Evolutionary conservation across 768 basidiomycete genomes (phyloP).

Genomic region (Lentinula detonsa): DNA sequence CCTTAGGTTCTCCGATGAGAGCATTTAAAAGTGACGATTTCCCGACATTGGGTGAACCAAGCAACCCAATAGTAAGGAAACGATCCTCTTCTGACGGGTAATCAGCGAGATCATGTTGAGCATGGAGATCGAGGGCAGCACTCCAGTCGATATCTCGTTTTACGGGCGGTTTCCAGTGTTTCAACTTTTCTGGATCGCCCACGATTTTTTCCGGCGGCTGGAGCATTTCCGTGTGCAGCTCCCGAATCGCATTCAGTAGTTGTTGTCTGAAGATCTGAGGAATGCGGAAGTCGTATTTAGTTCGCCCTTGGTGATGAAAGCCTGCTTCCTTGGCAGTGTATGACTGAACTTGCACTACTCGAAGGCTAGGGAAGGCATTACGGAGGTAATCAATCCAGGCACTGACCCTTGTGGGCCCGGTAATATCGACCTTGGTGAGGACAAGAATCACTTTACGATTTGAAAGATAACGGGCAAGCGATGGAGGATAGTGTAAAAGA

Average conservation of each 20-base stretch:
- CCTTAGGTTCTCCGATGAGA: conserved; percentile 72
- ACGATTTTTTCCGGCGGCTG: conserved; percentile 58
- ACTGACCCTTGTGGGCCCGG: conserved; percentile 55
- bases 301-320: conserved; percentile 38
- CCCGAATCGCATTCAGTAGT: conserved; percentile 59
- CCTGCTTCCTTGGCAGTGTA: conserved; percentile 50
- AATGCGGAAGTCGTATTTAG: conserved; percentile 57
- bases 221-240: conserved; percentile 61
- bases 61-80: conserved; percentile 73
- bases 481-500: conserved; percentile 77
- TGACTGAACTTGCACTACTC: conserved; percentile 72
- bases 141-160: conserved; percentile 73
- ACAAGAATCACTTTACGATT: conserved; percentile 60
- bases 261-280: conserved; percentile 57
- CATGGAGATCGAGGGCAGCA: conserved; percentile 39
- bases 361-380: conserved; percentile 43
- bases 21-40: conserved; percentile 93
- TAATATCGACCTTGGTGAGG: conserved; percentile 85
- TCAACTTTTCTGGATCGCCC: conserved; percentile 40
- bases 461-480: conserved; percentile 61
- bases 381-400: conserved; percentile 64
- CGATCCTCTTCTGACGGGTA: conserved; percentile 34
- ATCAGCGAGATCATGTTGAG: conserved; percentile 18
- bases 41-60: conserved; percentile 94
- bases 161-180: conserved; percentile 62